Conservation (phyloP, 768 basidiomycete species). For the Tulasnella sp. region DNA sequence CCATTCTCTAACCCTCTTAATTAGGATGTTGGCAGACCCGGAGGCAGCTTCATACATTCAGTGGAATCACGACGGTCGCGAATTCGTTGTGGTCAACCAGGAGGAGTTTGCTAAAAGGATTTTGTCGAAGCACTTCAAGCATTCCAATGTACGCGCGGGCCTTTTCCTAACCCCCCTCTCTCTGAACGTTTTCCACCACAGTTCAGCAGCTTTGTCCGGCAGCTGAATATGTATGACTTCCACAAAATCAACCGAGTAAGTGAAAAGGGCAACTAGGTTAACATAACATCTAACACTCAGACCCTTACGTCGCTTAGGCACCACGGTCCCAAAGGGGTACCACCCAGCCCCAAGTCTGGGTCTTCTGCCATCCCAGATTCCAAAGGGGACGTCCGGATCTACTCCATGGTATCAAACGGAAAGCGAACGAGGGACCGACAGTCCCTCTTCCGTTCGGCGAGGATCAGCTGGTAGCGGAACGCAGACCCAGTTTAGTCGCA, state of each 20-base stretch:
- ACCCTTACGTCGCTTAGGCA: constrained; percentile 40
- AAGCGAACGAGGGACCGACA: constrained; percentile 51
- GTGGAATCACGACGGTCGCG: not conserved
- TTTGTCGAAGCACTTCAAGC: constrained; percentile 12
- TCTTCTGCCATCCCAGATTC: constrained; percentile 84
- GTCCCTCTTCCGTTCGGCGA: not conserved
- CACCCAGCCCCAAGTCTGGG: constrained; percentile 78
- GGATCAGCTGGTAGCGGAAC: not conserved
- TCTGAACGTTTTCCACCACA: constrained; percentile 29
- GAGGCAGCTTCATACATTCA: not conserved
- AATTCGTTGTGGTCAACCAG: not conserved
- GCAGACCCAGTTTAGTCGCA: not conserved
- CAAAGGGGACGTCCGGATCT: constrained; percentile 71
- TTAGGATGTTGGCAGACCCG: constrained; percentile 10
- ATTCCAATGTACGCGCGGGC: not conserved
- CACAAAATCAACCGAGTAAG: constrained; percentile 41
- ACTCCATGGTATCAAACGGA: constrained; percentile 78
- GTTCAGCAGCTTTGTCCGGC: constrained; percentile 92
- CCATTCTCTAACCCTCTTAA: not conserved
- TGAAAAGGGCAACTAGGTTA: not conserved
- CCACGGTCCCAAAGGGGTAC: constrained; percentile 63
- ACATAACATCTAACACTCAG: not conserved
- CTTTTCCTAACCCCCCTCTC: not conserved
- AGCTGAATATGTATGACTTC: constrained; percentile 95
- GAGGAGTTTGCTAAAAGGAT: not conserved